phyloP scores from a whole-genome alignment of 1,284 basidiomycete species.

The Meira nashicola region DNA sequence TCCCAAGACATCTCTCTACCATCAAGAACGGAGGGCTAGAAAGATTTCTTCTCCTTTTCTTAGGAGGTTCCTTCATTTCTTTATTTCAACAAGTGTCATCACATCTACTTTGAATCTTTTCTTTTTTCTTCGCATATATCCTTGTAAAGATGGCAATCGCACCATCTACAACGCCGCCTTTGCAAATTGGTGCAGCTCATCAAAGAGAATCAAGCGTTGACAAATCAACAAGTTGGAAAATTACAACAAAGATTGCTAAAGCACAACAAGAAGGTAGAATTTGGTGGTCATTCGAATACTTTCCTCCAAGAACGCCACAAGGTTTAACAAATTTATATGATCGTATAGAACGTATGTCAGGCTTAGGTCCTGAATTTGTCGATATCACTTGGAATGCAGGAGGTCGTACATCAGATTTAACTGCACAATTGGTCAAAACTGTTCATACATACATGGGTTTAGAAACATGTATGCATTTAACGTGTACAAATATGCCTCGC shows the following conservation, averaged over 20 bases:
- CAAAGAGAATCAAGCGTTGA: neutral
- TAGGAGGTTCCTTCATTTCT: too few relatives aligned
- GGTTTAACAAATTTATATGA: slow-evolving; percentile 60
- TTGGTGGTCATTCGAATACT: slow-evolving; percentile 76
- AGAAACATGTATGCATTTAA: slow-evolving; percentile 53
- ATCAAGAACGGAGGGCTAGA: too few relatives aligned
- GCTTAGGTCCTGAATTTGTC: slow-evolving; percentile 91
- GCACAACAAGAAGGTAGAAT: slow-evolving; percentile 48
- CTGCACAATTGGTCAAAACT: slow-evolving; percentile 79
- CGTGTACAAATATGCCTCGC: slow-evolving; percentile 64
- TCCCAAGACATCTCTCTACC: too few relatives aligned
- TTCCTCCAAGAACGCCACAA: slow-evolving; percentile 90
- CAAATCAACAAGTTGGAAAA: neutral
- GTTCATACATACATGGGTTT: slow-evolving; percentile 53
- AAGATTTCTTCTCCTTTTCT: too few relatives aligned
- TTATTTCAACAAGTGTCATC: too few relatives aligned
- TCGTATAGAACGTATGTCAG: slow-evolving; percentile 95
- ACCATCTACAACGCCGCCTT: neutral
- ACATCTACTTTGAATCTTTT: too few relatives aligned
- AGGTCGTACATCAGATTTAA: slow-evolving; percentile 66
- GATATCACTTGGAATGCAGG: slow-evolving; percentile 99
- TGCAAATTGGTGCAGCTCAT: neutral
- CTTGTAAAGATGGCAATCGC: too few relatives aligned
- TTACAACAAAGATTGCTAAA: slow-evolving; percentile 51
- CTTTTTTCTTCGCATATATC: too few relatives aligned